Conservation (phyloP, 2,329 filamentous ascomycete species). For the Colletotrichum incanum region DNA sequence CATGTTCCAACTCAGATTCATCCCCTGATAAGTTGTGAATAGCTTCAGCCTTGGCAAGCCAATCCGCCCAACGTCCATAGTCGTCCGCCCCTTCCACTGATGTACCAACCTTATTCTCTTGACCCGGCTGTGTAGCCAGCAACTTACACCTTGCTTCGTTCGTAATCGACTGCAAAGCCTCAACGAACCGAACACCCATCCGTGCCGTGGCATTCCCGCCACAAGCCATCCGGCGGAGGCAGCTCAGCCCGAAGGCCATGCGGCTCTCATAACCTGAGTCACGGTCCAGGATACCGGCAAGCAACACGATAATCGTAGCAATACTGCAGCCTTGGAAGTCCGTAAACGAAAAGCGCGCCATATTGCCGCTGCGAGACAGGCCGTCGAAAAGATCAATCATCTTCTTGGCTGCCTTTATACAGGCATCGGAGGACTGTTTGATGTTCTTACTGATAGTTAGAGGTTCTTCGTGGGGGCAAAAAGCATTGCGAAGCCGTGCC, state of each 20-base stretch:
- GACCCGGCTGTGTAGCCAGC: neutral
- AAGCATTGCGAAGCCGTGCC: constrained; percentile 45
- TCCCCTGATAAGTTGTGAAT: neutral
- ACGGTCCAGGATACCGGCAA: constrained; percentile 53
- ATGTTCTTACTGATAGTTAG: constrained; percentile 31
- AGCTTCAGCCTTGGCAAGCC: constrained; percentile 39
- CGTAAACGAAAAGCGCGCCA: constrained; percentile 56
- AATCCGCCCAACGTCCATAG: constrained; percentile 46
- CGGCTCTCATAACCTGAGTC: constrained; percentile 51
- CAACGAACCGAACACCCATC: constrained; percentile 48
- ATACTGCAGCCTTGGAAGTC: constrained; percentile 58
- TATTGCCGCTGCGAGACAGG: constrained; percentile 49
- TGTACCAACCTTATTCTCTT: neutral
- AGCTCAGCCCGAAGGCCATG: constrained; percentile 51
- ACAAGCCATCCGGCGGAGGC: constrained; percentile 53
- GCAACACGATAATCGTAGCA: constrained; percentile 54
- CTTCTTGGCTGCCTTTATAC: constrained; percentile 52
- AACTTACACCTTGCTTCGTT: constrained; percentile 46
- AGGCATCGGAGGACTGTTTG: constrained; percentile 47
- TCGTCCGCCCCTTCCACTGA: neutral
- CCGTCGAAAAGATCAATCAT: constrained; percentile 52
- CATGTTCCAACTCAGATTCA: neutral
- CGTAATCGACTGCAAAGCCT: constrained; percentile 46
- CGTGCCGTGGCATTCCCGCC: constrained; percentile 49
- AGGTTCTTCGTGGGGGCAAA: constrained; percentile 31